These are phyloP conservation scores for Trichoderma sp. DNA, from an alignment of 2,329 filamentous ascomycete species.

Conservation along the genomic window DNA sequence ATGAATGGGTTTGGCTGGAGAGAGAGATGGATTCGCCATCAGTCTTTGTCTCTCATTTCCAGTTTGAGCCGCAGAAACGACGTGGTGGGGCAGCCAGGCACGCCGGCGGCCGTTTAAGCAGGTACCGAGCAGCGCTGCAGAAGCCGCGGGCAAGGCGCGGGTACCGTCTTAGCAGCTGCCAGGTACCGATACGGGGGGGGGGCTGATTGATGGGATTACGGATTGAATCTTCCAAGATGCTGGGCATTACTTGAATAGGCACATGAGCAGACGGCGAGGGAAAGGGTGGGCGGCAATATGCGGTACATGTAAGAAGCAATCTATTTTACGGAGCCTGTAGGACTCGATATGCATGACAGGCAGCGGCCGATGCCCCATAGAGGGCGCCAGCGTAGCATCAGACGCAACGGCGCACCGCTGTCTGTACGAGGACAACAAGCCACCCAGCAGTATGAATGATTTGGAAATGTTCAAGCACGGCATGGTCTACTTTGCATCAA, in stretches of 20 bases:
- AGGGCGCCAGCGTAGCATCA: constrained; percentile 4
- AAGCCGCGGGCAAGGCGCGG: background rate
- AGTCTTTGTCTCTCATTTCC: background rate
- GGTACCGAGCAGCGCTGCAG: background rate
- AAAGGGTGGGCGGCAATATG: background rate
- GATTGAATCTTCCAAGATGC: background rate
- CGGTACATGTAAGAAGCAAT: background rate
- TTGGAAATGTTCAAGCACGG: background rate
- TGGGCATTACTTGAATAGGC: too few species aligned
- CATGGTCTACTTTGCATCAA: background rate
- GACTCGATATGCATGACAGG: background rate
- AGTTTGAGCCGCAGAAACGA: background rate
- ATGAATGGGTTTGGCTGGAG: background rate
- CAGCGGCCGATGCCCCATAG: background rate
- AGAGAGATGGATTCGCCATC: background rate
- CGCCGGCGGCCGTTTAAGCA: background rate
- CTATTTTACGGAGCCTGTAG: background rate
- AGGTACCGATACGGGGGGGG: background rate
- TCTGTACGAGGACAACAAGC: background rate
- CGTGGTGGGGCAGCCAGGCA: constrained; percentile 2
- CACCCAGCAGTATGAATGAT: too few species aligned
- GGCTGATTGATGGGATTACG: background rate
- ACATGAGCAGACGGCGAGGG: background rate
- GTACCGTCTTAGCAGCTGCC: constrained; percentile 5
- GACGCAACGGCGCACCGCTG: background rate